Percentiles rank a stretch among this genome's conserved stretches.
phyloP scores from a whole-genome alignment of 2,329 filamentous ascomycete genomes.

The Pleomassaria siparia region DNA sequence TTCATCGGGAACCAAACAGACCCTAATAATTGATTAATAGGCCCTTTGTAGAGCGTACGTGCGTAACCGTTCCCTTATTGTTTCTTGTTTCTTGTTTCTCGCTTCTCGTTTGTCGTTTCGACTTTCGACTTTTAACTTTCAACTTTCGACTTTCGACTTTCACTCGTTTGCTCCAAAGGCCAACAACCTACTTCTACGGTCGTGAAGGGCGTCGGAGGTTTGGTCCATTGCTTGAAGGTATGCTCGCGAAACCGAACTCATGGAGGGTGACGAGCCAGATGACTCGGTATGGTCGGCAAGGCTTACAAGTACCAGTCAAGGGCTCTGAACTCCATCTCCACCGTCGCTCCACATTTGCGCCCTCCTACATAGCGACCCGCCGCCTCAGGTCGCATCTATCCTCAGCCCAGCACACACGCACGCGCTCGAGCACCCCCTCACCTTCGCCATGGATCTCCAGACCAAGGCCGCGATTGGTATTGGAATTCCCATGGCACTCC shows the following conservation, averaged over 20 bases:
- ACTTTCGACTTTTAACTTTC: too few species aligned
- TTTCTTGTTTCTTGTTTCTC: too few species aligned
- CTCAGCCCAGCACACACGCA: neutral
- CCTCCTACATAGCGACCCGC: neutral
- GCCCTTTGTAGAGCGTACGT: too few species aligned
- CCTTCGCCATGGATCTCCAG: constrained; percentile 6
- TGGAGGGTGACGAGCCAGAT: neutral
- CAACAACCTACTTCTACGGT: too few species aligned
- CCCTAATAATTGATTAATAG: too few species aligned
- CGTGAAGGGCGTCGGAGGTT: neutral
- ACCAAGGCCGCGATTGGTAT: constrained; percentile 18
- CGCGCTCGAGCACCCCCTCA: neutral
- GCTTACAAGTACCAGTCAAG: neutral
- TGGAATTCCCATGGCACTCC: constrained; percentile 16
- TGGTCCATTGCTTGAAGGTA: neutral
- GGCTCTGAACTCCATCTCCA: neutral
- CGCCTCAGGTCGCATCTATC: neutral
- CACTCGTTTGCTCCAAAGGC: too few species aligned
- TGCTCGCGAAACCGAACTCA: neutral
- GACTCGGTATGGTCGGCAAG: neutral
- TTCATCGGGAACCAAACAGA: too few species aligned
- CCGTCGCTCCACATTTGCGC: neutral
- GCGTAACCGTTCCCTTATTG: too few species aligned
- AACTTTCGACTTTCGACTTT: too few species aligned
- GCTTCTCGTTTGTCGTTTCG: too few species aligned